A percentile compares a stretch with the other conserved stretches of the same genome.
Conservation (phyloP, 139 green algal species). For the Asterochloris erici region DNA sequence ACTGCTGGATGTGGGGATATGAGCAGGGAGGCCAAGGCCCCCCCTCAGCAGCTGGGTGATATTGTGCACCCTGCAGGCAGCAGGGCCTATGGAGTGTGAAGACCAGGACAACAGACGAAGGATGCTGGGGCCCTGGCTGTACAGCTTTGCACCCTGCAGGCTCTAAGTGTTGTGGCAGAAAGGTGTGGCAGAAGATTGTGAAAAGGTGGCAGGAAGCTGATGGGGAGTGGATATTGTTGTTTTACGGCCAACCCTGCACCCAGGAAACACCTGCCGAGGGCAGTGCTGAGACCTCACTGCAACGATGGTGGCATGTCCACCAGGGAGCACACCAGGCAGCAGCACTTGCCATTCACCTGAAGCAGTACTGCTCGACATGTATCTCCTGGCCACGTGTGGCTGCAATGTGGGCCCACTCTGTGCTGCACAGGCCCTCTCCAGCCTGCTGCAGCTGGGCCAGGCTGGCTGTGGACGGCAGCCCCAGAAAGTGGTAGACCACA, state of each 20-base stretch:
- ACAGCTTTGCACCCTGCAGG: not conserved
- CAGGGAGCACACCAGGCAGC: not conserved
- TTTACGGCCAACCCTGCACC: no score
- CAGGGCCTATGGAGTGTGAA: not conserved
- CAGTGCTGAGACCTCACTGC: no score
- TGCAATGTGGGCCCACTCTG: slow-evolving; percentile 38
- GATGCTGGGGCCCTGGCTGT: not conserved
- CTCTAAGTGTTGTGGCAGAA: not conserved
- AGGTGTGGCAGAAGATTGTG: not conserved
- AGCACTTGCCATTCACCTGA: slow-evolving; percentile 36
- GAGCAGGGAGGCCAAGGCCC: slow-evolving; percentile 52
- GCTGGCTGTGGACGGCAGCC: slow-evolving; percentile 23
- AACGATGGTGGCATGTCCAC: not conserved
- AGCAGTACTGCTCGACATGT: slow-evolving; percentile 78
- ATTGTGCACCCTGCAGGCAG: slow-evolving; percentile 52
- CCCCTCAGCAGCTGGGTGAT: slow-evolving; percentile 55
- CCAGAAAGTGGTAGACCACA: slow-evolving; percentile 76
- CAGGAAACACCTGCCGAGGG: no score
- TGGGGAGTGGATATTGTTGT: not conserved
- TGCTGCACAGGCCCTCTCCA: slow-evolving; percentile 32
- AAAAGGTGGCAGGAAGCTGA: not conserved
- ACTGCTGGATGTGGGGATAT: not conserved
- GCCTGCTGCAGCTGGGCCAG: slow-evolving; percentile 35
- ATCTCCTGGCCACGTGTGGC: slow-evolving; percentile 33
- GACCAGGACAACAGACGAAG: not conserved